Percentiles rank a stretch among this genome's conserved stretches.
phyloP scores from a whole-genome alignment of 495 filamentous ascomycete genomes.

The Penicillium desertorum region DNA sequence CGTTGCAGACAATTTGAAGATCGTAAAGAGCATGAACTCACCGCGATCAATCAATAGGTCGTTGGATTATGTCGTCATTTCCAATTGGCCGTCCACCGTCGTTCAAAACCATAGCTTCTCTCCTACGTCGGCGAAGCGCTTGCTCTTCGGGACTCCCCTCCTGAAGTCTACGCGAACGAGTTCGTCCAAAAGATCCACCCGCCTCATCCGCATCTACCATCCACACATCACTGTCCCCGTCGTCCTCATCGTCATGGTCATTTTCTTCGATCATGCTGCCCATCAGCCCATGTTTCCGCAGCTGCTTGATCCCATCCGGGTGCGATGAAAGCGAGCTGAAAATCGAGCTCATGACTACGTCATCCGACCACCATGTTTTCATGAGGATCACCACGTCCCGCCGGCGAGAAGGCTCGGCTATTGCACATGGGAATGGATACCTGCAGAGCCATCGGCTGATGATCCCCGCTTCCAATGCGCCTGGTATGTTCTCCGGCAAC shows the following conservation, averaged over 20 bases:
- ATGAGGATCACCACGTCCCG: slow-evolving; percentile 46
- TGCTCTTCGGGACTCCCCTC: slow-evolving; percentile 53
- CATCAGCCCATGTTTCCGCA: slow-evolving; percentile 48
- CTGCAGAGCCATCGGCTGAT: slow-evolving; percentile 49
- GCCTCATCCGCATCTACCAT: slow-evolving; percentile 53
- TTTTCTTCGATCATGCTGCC: slow-evolving; percentile 45
- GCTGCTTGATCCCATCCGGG: slow-evolving; percentile 39
- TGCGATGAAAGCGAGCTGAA: slow-evolving; percentile 37
- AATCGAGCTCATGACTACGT: slow-evolving; percentile 46
- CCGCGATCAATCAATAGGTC: slow-evolving; percentile 25
- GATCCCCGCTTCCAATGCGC: slow-evolving; percentile 44
- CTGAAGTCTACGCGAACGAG: slow-evolving; percentile 36
- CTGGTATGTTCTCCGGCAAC: slow-evolving; percentile 40
- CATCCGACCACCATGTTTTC: slow-evolving; percentile 50
- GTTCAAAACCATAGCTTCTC: slow-evolving; percentile 57
- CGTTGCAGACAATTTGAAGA: not conserved
- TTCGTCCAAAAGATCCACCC: slow-evolving; percentile 31
- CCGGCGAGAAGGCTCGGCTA: slow-evolving; percentile 35
- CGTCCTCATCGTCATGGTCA: slow-evolving; percentile 49
- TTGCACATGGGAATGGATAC: slow-evolving; percentile 51
- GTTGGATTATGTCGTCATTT: slow-evolving; percentile 52
- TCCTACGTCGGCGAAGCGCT: slow-evolving; percentile 47
- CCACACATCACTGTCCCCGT: slow-evolving; percentile 49
- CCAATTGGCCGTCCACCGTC: slow-evolving; percentile 51
- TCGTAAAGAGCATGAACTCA: not conserved